Base-by-base conservation (phyloP, 2,329 filamentous ascomycete species). In the Epichloe uncinata region DNA sequence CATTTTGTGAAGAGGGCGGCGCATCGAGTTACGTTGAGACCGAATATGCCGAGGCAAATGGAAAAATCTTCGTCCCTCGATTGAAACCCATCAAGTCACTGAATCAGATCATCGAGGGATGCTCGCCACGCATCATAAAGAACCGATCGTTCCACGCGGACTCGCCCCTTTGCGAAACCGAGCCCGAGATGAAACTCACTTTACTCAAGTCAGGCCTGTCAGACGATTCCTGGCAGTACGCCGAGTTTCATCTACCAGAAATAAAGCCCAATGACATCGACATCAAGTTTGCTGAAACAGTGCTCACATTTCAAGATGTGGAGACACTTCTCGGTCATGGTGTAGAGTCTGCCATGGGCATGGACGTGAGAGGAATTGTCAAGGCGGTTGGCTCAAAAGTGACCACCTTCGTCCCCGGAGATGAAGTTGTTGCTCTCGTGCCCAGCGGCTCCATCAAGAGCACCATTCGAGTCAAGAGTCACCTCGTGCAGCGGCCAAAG, bases 81-180 rank as follows among this genome's bases (percentile, higher is more conserved):
- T 61, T 78, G 2, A 56, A 62, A 42, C 67, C 70, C 0, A 52
- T 75, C 1, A 36, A 51, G 2, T 35, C 53, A 1, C 55, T 78
- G 30, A 78, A 77, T 53, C 57, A 57, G 5, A 51, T 72, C n/a
- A 67, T 78, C 2, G 73, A 76, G 54, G 57, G 49, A 1, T 33
- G 40, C n/a, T 30, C 34, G 7, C 52, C 50, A 3, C 45, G 53
- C 1, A 46, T 49, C 11, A n/a, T 55, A 6, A 38, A 48, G 4
- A 43, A 56, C 30, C 51, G 50, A 4, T 38, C 50, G 0, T 67
- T 69, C 35, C 46, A 38, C 9, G 20, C n/a, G 2, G 13, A 42
- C 15, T 18, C 26, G 3, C 11, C 5, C 30, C 2, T n/a, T 26
- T 9, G 56, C n/a, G 22, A 42, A 7, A 40, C 50, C 3, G 48